Percentiles rank a stretch among this genome's conserved stretches.
These are phyloP conservation scores for Cladosporium halotolerans DNA, from an alignment of 2,329 filamentous ascomycete species.

Conservation along the genomic window DNA sequence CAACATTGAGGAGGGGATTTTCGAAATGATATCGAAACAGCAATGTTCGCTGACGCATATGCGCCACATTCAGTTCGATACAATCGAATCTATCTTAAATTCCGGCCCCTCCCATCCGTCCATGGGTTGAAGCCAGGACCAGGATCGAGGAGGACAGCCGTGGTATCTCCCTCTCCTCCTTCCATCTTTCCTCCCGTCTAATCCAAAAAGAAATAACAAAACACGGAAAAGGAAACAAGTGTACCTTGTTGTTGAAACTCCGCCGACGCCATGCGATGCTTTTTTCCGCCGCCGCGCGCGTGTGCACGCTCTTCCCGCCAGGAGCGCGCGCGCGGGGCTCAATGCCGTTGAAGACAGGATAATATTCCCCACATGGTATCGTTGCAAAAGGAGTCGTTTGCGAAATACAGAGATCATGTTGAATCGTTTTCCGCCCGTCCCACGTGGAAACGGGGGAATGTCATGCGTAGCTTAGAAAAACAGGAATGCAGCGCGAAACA, in stretches of 20 bases:
- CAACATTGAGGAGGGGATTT: no score
- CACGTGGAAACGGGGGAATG: constrained; percentile 12
- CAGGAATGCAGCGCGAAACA: constrained; percentile 36
- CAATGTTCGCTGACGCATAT: background rate
- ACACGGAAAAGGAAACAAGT: background rate
- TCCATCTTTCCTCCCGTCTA: background rate
- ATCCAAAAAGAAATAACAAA: constrained; percentile 1
- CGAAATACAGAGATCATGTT: constrained; percentile 18
- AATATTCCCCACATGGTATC: constrained; percentile 52
- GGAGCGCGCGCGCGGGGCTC: background rate
- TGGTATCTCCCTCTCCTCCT: background rate
- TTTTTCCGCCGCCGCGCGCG: background rate
- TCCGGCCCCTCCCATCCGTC: background rate
- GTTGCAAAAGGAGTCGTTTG: constrained; percentile 48
- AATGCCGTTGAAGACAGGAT: constrained; percentile 59
- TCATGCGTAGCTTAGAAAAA: constrained; percentile 5
- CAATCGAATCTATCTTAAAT: background rate
- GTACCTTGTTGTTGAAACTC: constrained; percentile 11
- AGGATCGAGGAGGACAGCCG: background rate
- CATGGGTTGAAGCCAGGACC: constrained; percentile 9
- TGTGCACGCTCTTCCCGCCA: background rate
- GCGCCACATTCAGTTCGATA: constrained; percentile 1
- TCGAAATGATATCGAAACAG: no score
- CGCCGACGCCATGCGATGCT: constrained; percentile 14
- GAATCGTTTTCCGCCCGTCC: constrained; percentile 37